phyloP scores from a whole-genome alignment of 2,329 filamentous ascomycete genomes.

The Verticillium nonalfalfae region DNA sequence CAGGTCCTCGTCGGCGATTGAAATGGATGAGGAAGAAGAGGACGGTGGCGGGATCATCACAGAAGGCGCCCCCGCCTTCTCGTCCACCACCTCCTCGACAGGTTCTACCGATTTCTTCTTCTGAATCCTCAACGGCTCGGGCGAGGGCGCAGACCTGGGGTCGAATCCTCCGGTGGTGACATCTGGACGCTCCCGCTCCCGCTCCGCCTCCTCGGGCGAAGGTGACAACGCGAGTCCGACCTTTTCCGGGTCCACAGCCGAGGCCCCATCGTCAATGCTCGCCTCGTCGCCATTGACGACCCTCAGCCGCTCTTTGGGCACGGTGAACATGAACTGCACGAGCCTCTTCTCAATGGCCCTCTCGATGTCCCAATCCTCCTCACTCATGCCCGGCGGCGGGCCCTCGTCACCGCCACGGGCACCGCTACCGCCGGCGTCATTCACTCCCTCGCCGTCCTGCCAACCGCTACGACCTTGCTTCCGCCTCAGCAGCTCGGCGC shows the following conservation, averaged over 20 bases:
- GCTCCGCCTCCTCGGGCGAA: slow-evolving; percentile 2
- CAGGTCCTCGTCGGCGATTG: neutral
- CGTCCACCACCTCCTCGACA: neutral
- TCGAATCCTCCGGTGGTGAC: slow-evolving; percentile 1
- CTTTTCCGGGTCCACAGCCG: slow-evolving; percentile 33
- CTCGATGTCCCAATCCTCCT: slow-evolving; percentile 72
- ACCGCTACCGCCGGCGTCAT: neutral
- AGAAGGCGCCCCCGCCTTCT: neutral
- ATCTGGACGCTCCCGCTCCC: no score
- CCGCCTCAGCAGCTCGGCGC: slow-evolving; percentile 38
- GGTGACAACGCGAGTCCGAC: slow-evolving; percentile 12
- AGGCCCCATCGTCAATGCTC: slow-evolving; percentile 29
- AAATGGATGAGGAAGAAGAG: no score
- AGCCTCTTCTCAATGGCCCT: slow-evolving; percentile 59
- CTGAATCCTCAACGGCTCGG: slow-evolving; percentile 1
- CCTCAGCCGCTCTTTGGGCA: slow-evolving; percentile 76
- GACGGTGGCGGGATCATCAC: neutral
- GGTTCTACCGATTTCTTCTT: neutral
- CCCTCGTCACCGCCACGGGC: neutral
- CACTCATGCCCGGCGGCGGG: slow-evolving; percentile 43
- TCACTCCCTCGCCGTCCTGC: slow-evolving; percentile 47
- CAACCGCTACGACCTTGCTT: slow-evolving; percentile 51
- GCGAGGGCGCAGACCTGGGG: neutral
- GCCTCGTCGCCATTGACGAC: slow-evolving; percentile 73
- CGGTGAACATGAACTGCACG: slow-evolving; percentile 87